Percentiles rank a stretch among this genome's conserved stretches.
phyloP scores from a whole-genome alignment of 1,284 basidiomycete species.

The Hemileia vastatrix region DNA sequence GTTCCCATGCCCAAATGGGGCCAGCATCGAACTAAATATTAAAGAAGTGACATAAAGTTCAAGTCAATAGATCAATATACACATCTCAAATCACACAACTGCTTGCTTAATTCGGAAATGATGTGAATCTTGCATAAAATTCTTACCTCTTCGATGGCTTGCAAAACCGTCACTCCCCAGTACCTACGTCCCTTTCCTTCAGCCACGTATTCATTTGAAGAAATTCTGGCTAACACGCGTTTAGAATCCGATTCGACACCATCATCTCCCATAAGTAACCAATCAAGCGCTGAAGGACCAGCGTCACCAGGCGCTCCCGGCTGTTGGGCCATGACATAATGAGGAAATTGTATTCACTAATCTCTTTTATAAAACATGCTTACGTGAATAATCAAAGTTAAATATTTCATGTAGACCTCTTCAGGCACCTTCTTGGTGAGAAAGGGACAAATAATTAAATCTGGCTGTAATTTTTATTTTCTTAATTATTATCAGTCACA shows the following conservation, averaged over 20 bases:
- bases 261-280: slow-evolving; percentile 47
- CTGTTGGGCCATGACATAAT: neutral
- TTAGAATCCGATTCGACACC: slow-evolving; percentile 40
- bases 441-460: slow-evolving; percentile 48
- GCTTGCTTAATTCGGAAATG: too few species aligned
- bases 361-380: neutral
- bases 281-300: slow-evolving; percentile 49
- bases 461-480: slow-evolving; percentile 32
- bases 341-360: neutral
- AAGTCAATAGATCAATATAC: neutral
- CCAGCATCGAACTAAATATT: slow-evolving; percentile 49
- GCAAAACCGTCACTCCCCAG: slow-evolving; percentile 48
- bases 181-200: slow-evolving; percentile 35
- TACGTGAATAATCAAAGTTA: slow-evolving; percentile 48
- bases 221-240: slow-evolving; percentile 39
- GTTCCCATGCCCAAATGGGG: slow-evolving; percentile 49
- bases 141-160: slow-evolving; percentile 22
- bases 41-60: too few species aligned
- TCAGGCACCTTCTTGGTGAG: slow-evolving; percentile 47
- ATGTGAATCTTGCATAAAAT: neutral
- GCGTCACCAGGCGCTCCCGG: slow-evolving; percentile 49
- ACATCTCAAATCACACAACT: too few species aligned
- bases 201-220: slow-evolving; percentile 24
- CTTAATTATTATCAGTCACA: neutral
- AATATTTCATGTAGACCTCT: slow-evolving; percentile 42